Evolutionary conservation across 1,139 yeast species (phyloP).

Genomic region (Taphrina betulina): DNA sequence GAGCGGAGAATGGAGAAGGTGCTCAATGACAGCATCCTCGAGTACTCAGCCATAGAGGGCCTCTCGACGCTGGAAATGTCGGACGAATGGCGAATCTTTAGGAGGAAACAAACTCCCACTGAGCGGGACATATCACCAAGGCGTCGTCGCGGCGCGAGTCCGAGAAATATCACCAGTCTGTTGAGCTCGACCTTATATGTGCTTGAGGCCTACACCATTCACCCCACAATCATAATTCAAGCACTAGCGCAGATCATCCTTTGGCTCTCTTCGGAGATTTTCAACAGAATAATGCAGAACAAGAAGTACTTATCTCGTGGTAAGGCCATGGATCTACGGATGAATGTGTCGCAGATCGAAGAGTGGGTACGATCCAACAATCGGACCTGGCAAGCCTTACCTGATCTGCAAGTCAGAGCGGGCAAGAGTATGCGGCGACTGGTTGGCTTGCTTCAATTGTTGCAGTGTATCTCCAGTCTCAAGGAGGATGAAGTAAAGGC

Average conservation of each 20-base stretch:
- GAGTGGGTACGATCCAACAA: slow-evolving; percentile 85
- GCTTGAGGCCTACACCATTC: slow-evolving; percentile 75
- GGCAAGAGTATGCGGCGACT: slow-evolving; percentile 50
- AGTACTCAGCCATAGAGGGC: slow-evolving; percentile 51
- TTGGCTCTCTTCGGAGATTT: slow-evolving; percentile 70
- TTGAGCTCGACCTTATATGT: slow-evolving; percentile 87
- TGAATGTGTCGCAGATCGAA: slow-evolving; percentile 80
- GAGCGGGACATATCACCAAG: slow-evolving; percentile 60
- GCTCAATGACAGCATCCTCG: slow-evolving; percentile 47
- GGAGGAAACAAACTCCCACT: slow-evolving; percentile 54
- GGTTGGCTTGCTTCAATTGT: slow-evolving; percentile 81
- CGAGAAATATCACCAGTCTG: slow-evolving; percentile 78
- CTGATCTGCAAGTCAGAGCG: slow-evolving; percentile 37
- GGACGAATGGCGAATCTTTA: slow-evolving; percentile 49
- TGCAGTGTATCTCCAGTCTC: slow-evolving; percentile 77
- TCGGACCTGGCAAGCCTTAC: slow-evolving; percentile 24
- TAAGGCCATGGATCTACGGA: slow-evolving; percentile 82
- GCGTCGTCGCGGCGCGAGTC: slow-evolving; percentile 73
- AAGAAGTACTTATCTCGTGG: slow-evolving; percentile 72
- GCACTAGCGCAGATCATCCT: slow-evolving; percentile 75
- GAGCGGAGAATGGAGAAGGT: slow-evolving; percentile 46
- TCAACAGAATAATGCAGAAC: slow-evolving; percentile 68
- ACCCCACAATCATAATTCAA: slow-evolving; percentile 70
- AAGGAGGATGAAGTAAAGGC: slow-evolving; percentile 49
- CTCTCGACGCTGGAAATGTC: slow-evolving; percentile 48